phyloP scores from a whole-genome alignment of 2,329 filamentous ascomycete genomes.

The Sarocladium strictum region DNA sequence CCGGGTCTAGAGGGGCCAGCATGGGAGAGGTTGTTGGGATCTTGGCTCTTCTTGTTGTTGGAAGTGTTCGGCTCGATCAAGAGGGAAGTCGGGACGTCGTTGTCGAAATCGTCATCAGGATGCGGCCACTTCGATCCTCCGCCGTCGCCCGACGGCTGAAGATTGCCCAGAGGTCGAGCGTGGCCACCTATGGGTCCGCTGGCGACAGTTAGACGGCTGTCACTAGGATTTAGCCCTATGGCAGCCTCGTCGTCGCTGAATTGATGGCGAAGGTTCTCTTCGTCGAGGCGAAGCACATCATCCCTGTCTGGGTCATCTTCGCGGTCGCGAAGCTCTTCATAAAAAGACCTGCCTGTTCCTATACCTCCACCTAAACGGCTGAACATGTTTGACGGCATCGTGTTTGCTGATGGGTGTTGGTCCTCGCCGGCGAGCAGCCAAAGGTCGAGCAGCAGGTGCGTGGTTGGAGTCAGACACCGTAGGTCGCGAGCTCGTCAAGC shows the following conservation, averaged over 20 bases:
- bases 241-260: slow-evolving; percentile 46
- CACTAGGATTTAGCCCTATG: slow-evolving; percentile 33
- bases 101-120: slow-evolving; percentile 46
- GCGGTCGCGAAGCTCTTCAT: slow-evolving; percentile 40
- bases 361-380: slow-evolving; percentile 8
- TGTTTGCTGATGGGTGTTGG: too few relatives aligned
- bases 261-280: slow-evolving; percentile 46
- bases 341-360: slow-evolving; percentile 34
- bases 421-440: too few relatives aligned
- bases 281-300: slow-evolving; percentile 40
- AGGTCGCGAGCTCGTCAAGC: not conserved
- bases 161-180: not conserved
- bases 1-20: slow-evolving; percentile 20
- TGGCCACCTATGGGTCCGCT: slow-evolving; percentile 19
- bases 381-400: slow-evolving; percentile 12
- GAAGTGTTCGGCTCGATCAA: slow-evolving; percentile 48
- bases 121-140: slow-evolving; percentile 19
- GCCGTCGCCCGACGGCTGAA: not conserved
- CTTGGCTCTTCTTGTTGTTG: slow-evolving; percentile 3
- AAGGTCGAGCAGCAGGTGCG: not conserved
- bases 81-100: slow-evolving; percentile 59
- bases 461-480: not conserved
- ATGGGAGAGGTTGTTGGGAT: not conserved
- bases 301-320: slow-evolving; percentile 21
- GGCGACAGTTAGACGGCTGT: slow-evolving; percentile 39